Conservation (phyloP, 192 early-diverging fungal genomes). For the Spizellomyces punctatus region DNA sequence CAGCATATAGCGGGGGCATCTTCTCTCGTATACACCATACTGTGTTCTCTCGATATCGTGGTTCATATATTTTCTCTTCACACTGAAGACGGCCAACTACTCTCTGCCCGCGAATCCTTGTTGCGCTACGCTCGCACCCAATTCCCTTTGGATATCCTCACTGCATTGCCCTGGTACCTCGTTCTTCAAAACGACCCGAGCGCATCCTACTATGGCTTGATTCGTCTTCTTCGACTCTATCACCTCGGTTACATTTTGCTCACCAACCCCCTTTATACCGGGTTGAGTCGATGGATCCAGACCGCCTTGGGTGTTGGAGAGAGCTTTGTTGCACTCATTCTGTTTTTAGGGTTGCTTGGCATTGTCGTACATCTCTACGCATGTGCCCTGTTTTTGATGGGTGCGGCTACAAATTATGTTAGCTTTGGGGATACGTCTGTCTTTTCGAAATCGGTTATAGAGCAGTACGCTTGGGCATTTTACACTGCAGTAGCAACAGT, state of each 20-base stretch:
- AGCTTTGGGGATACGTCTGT: slow-evolving; percentile 26
- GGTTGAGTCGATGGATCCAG: slow-evolving; percentile 18
- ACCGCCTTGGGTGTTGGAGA: slow-evolving; percentile 35
- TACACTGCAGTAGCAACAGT: slow-evolving; percentile 42
- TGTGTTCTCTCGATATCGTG: no score
- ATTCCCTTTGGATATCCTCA: slow-evolving; percentile 18
- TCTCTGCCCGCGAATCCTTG: no score
- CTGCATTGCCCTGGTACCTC: slow-evolving; percentile 37
- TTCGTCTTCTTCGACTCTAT: slow-evolving; percentile 34
- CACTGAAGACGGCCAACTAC: no score
- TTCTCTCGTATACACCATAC: no score
- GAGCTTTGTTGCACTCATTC: slow-evolving; percentile 45
- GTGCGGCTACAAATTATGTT: slow-evolving; percentile 26
- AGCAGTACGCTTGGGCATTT: slow-evolving; percentile 45
- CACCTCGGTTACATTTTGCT: slow-evolving; percentile 23
- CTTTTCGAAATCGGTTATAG: slow-evolving; percentile 18
- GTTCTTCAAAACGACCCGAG: slow-evolving; percentile 1
- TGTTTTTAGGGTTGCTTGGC: slow-evolving; percentile 33
- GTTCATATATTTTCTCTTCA: no score
- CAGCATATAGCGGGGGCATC: no score
- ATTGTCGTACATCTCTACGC: slow-evolving; percentile 44
- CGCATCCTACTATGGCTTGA: no score
- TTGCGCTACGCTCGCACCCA: no score
- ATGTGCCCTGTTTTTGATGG: slow-evolving; percentile 42
- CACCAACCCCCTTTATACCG: slow-evolving; percentile 27